Base-by-base conservation (phyloP, 805 yeast genomes). In the Kluyveromyces dobzhanskii region DNA sequence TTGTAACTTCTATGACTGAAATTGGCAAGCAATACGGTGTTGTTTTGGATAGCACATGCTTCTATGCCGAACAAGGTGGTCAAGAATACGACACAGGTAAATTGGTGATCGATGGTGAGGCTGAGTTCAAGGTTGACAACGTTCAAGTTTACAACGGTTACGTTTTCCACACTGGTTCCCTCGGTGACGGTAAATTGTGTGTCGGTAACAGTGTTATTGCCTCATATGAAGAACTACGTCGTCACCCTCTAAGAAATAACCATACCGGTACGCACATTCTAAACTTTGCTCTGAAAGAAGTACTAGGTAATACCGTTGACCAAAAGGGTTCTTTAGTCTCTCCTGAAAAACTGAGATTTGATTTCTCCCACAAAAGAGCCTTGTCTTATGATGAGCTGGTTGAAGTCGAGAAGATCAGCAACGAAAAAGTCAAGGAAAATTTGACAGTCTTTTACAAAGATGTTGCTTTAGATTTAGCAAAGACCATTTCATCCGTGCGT, bases 41-140 rank as follows among this genome's bases (percentile, higher is more conserved):
- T 38, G 61, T 92, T 36, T 70, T 92, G 43, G 94, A 92, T 60
- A 82, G 77, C 62, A 85, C 97, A 18, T 92, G 94, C 61, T 86
- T 92, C 66, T 92, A 92, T 58, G 97, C 98, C 37, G 99, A 92
- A 69, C 94, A 85, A 66, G 99, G 99, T 77, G 99, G 99, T 57
- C 99, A 92, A 71, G 97, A 87, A 64, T 82, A 73, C 57, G 99
- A 92, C 61, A 83, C 94, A 31, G 99, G 99, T 65, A 82, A 76
- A 62, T 72, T 92, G 48, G 88, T 86, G 37, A 78, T 86, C 54
- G 97, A 88, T 57, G 96, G 94, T 33, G 66, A 66, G 50, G 71
- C 88, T 40, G 95, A 90, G 62, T 90, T 92, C 65, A 78, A 76
- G 43, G 97, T 92, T 43, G 81, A 79, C 47, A 87, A 92, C 57